A percentile compares a stretch with the other conserved stretches of the same genome.
Evolutionary conservation across 805 yeast genomes (phyloP).

Genomic region (Kazachstania kunashirensis): DNA sequence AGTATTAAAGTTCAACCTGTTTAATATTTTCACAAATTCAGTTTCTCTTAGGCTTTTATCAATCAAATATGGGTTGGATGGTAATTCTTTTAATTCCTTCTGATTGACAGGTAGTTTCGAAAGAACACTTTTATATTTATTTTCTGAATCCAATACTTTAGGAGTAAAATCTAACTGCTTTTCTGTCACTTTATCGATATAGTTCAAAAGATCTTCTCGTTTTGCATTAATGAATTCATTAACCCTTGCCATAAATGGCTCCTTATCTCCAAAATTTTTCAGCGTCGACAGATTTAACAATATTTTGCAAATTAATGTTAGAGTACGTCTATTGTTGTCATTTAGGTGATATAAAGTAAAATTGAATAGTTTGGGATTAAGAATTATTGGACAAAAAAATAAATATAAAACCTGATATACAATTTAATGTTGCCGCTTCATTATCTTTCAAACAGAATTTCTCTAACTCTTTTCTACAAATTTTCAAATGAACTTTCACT

Average conservation of each 20-base stretch:
- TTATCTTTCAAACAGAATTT: slow-evolving; percentile 41
- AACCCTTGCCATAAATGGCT: slow-evolving; percentile 65
- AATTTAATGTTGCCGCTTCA: slow-evolving; percentile 45
- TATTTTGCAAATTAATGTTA: slow-evolving; percentile 73
- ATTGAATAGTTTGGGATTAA: slow-evolving; percentile 80
- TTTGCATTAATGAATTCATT: slow-evolving; percentile 57
- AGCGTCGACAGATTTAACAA: slow-evolving; percentile 73
- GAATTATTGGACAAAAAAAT: slow-evolving; percentile 81
- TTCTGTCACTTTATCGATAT: slow-evolving; percentile 63
- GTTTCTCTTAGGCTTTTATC: slow-evolving; percentile 56
- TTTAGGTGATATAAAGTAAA: slow-evolving; percentile 62
- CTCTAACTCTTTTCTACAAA: slow-evolving; percentile 56
- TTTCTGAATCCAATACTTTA: slow-evolving; percentile 46
- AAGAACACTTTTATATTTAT: slow-evolving; percentile 37
- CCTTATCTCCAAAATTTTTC: slow-evolving; percentile 67
- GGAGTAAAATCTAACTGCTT: slow-evolving; percentile 57
- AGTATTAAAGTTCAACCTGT: slow-evolving; percentile 5
- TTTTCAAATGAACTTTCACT: slow-evolving; percentile 53
- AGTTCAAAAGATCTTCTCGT: slow-evolving; percentile 49
- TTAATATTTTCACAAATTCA: slow-evolving; percentile 37
- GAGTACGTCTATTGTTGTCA: slow-evolving; percentile 62
- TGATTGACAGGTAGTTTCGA: slow-evolving; percentile 35
- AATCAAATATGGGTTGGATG: slow-evolving; percentile 58
- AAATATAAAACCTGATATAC: slow-evolving; percentile 76
- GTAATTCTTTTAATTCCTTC: slow-evolving; percentile 45